Evolutionary conservation across 2,329 filamentous ascomycete species (phyloP).

Genomic region (Trichoderma afroharzianum): DNA sequence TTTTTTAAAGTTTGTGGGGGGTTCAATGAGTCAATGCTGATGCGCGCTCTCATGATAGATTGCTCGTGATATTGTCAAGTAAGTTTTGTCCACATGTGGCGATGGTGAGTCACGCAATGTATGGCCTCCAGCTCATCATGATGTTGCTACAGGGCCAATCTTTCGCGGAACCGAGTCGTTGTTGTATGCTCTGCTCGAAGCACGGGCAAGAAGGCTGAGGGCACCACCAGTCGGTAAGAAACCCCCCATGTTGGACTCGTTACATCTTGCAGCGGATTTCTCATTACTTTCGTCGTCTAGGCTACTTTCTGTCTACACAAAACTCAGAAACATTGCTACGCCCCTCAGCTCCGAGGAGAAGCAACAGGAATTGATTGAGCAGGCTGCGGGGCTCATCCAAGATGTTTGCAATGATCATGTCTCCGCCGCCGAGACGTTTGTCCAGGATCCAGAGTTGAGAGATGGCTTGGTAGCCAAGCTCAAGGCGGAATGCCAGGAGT

Average conservation of each 20-base stretch:
- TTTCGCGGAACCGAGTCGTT: constrained; percentile 71
- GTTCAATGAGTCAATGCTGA: constrained; percentile 7
- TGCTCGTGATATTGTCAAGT: constrained; percentile 43
- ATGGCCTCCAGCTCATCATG: background rate
- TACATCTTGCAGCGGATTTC: background rate
- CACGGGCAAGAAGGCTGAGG: constrained; percentile 88
- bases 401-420: constrained; percentile 82
- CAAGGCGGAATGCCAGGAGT: constrained; percentile 72
- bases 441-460: constrained; percentile 55
- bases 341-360: constrained; percentile 50
- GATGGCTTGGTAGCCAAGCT: constrained; percentile 62
- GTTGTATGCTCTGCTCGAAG: constrained; percentile 95
- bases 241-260: background rate
- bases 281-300: constrained; percentile 30
- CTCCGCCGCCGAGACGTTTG: constrained; percentile 61
- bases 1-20: background rate
- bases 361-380: constrained; percentile 52
- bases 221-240: constrained; percentile 88
- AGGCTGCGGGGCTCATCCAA: constrained; percentile 72
- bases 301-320: constrained; percentile 57
- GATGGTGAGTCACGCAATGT: background rate
- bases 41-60: constrained; percentile 29
- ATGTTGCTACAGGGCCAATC: constrained; percentile 35
- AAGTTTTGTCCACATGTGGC: constrained; percentile 20
- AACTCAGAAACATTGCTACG: constrained; percentile 51